These are phyloP conservation scores for Cladosporium velox DNA, from an alignment of 2,329 filamentous ascomycete species.

Conservation along the genomic window DNA sequence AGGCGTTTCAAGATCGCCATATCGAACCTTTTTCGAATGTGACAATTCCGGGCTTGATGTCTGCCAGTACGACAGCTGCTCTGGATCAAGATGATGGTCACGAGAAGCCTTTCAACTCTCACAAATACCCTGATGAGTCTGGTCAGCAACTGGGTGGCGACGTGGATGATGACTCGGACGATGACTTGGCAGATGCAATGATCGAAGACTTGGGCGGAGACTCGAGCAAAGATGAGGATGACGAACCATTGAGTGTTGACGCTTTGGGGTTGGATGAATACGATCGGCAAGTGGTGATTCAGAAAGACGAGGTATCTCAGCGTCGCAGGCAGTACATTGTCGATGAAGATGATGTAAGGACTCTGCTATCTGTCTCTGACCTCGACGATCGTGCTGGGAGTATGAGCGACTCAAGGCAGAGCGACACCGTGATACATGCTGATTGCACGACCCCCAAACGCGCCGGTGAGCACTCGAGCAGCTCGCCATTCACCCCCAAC, in stretches of 20 bases:
- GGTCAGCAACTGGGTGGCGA: background rate
- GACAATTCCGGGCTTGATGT: background rate
- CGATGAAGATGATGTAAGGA: background rate
- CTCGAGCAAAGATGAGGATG: background rate
- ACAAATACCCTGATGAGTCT: background rate
- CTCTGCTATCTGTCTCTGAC: background rate
- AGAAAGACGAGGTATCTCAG: background rate
- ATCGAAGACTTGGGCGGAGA: background rate
- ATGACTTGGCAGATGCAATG: background rate
- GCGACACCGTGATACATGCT: background rate
- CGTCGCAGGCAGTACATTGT: background rate
- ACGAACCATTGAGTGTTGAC: background rate
- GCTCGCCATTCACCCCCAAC: background rate
- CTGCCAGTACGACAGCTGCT: background rate
- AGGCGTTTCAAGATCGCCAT: background rate
- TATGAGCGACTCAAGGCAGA: background rate
- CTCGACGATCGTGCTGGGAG: background rate
- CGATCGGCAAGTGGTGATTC: background rate
- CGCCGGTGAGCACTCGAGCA: background rate
- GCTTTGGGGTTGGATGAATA: background rate
- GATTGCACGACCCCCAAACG: background rate
- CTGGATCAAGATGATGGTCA: background rate
- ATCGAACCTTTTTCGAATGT: background rate
- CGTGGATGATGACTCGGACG: background rate
- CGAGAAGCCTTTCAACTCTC: background rate